These are phyloP conservation scores for Geosmithia morbida DNA, from an alignment of 2,329 filamentous ascomycete species.

Conservation along the genomic window DNA sequence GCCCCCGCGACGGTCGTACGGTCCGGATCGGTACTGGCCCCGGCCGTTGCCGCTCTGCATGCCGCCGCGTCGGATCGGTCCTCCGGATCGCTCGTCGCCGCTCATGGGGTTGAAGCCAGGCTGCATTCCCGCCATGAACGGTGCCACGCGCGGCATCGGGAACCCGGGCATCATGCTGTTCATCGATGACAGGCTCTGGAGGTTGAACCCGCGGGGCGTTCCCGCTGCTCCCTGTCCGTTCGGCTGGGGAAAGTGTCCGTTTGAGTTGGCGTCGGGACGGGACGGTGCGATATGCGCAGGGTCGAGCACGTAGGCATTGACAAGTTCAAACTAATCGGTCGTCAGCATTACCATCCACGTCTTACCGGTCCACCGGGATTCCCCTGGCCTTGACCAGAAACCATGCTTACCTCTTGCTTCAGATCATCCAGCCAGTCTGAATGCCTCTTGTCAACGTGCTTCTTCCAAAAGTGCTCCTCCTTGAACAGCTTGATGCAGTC, in stretches of 20 bases:
- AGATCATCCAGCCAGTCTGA: slow-evolving; percentile 71
- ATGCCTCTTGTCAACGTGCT: slow-evolving; percentile 95
- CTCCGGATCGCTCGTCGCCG: slow-evolving; percentile 44
- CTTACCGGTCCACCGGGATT: no score
- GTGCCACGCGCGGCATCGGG: slow-evolving; percentile 32
- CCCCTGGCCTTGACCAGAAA: no score
- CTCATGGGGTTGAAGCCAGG: slow-evolving; percentile 25
- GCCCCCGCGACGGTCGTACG: slow-evolving; percentile 50
- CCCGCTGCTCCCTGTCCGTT: slow-evolving; percentile 65
- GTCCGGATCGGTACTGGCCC: slow-evolving; percentile 50
- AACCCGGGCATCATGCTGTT: slow-evolving; percentile 47
- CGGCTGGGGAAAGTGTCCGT: slow-evolving; percentile 80
- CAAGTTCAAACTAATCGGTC: slow-evolving; percentile 55
- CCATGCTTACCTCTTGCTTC: slow-evolving; percentile 61
- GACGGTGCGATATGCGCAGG: slow-evolving; percentile 90
- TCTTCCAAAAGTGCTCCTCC: slow-evolving; percentile 91
- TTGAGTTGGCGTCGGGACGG: slow-evolving; percentile 84
- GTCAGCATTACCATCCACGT: not conserved
- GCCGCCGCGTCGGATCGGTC: slow-evolving; percentile 56
- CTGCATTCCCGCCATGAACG: slow-evolving; percentile 39
- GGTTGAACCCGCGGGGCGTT: slow-evolving; percentile 83
- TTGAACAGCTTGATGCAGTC: slow-evolving; percentile 97
- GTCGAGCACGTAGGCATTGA: slow-evolving; percentile 90
- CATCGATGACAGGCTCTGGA: slow-evolving; percentile 52
- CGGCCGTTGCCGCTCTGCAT: slow-evolving; percentile 27